Evolutionary conservation across 1,139 yeast genomes (phyloP), one percentile per base, ranked within the genome.

Genomic region (Sporopachydermia cereana): DNA sequence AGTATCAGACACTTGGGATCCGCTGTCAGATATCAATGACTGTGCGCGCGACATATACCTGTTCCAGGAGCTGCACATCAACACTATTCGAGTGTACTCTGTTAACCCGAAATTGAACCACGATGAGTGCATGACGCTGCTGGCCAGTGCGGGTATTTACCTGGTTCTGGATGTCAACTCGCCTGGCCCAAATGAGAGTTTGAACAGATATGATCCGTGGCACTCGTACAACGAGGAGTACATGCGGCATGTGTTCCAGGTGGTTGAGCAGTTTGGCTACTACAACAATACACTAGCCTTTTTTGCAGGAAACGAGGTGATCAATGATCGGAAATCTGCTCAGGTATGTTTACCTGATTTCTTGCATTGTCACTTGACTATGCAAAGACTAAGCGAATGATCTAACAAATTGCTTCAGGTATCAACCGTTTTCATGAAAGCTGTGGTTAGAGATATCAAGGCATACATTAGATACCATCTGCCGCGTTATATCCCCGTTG

Each of bases 251-350:
- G 76, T 88, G 2, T 84, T 85, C 59, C 77, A 76, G 54, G 81
- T 86, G 7, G 76, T 89, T 22, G 88, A 86, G 48, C 91, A 84
- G 49, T 91, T 91, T 60, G 71, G 93, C 16, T 70, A 74, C 29
- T 91, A 85, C 63, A 84, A 89, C 63, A 91, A 91, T 61, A 84
- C 96, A 0, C 69, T 91, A 46, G 97, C 93, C 0, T 89, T 84
- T 63, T 85, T 91, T 64, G 95, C 96, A 5, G 98, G 97, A 1
- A 91, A 91, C 62, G 98, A 91, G 63, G 74, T 91, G 43, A 68
- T 91, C 46, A 89, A 91, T 59, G 96, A 89, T 59, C 73, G 71
- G 47, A 62, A 68, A 30, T 85, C 96, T 2, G 94, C 96, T 1
- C 70, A 61, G 31, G 68, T 71, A 45, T 3, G 14, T 27, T 27